Evolutionary conservation across 768 basidiomycete genomes (phyloP).

Genomic region (Russula lepida): DNA sequence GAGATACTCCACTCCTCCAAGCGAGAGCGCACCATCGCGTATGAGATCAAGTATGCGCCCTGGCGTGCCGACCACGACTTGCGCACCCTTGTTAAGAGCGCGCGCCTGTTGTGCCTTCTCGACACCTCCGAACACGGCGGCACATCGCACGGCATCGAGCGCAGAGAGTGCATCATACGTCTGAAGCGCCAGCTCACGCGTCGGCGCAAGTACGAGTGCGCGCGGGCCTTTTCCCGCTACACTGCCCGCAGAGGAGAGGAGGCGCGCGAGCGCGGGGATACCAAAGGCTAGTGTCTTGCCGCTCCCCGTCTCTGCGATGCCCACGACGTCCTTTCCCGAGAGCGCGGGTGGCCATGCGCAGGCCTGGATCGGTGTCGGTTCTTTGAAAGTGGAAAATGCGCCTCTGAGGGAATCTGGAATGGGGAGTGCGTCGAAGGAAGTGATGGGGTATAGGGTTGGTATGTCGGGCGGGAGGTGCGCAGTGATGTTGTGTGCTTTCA

Average conservation of each 20-base stretch:
- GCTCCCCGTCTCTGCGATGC: slow-evolving; percentile 95
- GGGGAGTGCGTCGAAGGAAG: slow-evolving; percentile 65
- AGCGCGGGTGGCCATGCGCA: slow-evolving; percentile 91
- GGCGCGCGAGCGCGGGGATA: slow-evolving; percentile 72
- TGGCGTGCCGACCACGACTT: slow-evolving; percentile 92
- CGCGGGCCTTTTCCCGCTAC: slow-evolving; percentile 24
- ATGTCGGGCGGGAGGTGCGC: slow-evolving; percentile 48
- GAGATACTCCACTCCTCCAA: slow-evolving; percentile 83
- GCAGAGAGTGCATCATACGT: slow-evolving; percentile 76
- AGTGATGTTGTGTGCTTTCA: slow-evolving; percentile 64
- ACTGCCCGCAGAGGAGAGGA: slow-evolving; percentile 38
- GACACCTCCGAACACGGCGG: slow-evolving; percentile 94
- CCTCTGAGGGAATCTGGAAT: slow-evolving; percentile 53
- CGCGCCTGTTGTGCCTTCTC: slow-evolving; percentile 76
- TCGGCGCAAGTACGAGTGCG: slow-evolving; percentile 84
- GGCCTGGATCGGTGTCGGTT: slow-evolving; percentile 92
- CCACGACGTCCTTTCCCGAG: slow-evolving; percentile 78
- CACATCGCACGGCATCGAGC: slow-evolving; percentile 70
- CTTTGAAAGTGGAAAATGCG: slow-evolving; percentile 64
- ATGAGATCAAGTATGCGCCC: slow-evolving; percentile 90
- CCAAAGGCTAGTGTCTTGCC: slow-evolving; percentile 97
- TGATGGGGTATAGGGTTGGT: slow-evolving; percentile 50
- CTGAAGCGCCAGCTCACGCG: slow-evolving; percentile 93
- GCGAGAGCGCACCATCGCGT: slow-evolving; percentile 75
- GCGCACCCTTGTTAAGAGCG: slow-evolving; percentile 50